Percentiles rank a stretch among this genome's conserved stretches.
These are phyloP conservation scores for Pseudophaeomoniella oleicola DNA, from an alignment of 2,329 filamentous ascomycete species.

Conservation along the genomic window DNA sequence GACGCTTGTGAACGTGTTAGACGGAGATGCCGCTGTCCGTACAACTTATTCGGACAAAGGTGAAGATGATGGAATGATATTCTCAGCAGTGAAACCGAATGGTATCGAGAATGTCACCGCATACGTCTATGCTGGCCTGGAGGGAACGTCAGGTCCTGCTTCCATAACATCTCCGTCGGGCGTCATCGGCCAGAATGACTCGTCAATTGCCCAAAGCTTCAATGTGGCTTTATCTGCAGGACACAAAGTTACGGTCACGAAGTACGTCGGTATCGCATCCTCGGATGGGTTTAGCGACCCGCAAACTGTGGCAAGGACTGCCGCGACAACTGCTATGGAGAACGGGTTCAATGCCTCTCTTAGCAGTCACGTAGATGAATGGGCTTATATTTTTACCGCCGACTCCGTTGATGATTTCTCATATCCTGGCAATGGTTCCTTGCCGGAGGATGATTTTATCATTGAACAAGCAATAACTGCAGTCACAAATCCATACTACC, in stretches of 20 bases:
- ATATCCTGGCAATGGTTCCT: constrained; percentile 38
- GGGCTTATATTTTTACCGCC: constrained; percentile 45
- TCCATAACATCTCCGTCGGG: neutral
- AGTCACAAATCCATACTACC: constrained; percentile 31
- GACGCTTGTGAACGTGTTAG: constrained; percentile 50
- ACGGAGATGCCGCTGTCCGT: constrained; percentile 54
- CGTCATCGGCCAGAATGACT: constrained; percentile 40
- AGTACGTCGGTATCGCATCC: constrained; percentile 55
- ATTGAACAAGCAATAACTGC: constrained; percentile 36
- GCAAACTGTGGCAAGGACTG: constrained; percentile 37
- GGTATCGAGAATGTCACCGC: constrained; percentile 50
- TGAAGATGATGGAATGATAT: constrained; percentile 42
- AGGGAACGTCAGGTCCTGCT: neutral
- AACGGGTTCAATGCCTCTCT: constrained; percentile 43
- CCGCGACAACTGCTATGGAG: constrained; percentile 33
- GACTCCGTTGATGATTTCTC: constrained; percentile 51
- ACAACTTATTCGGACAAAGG: constrained; percentile 44
- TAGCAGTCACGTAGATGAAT: constrained; percentile 43
- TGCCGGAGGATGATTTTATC: constrained; percentile 43
- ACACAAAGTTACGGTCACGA: constrained; percentile 41
- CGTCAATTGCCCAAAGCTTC: constrained; percentile 50
- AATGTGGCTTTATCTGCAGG: constrained; percentile 38
- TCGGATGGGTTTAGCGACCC: constrained; percentile 52
- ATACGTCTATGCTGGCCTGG: constrained; percentile 35
- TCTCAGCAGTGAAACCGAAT: constrained; percentile 47